Percentiles rank a stretch among this genome's conserved stretches.
phyloP scores from a whole-genome alignment of 805 yeast species.

The Candida saitoana region DNA sequence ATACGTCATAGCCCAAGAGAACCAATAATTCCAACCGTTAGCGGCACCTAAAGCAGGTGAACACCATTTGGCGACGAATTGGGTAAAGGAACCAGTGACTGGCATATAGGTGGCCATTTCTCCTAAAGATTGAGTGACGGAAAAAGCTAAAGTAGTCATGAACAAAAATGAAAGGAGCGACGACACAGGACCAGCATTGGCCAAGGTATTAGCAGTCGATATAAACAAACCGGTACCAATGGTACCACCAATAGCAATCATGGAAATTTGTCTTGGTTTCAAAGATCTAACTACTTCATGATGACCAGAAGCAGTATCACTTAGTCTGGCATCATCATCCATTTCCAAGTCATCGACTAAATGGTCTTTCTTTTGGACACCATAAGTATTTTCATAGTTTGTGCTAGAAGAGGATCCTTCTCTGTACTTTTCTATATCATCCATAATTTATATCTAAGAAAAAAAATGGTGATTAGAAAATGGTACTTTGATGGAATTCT shows the following conservation, averaged over 20 bases:
- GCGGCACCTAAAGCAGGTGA: slow-evolving; percentile 73
- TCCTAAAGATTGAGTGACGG: slow-evolving; percentile 68
- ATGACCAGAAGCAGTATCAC: neutral
- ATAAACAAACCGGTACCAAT: slow-evolving; percentile 77
- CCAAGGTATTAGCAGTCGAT: slow-evolving; percentile 54
- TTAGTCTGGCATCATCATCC: neutral
- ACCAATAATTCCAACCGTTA: slow-evolving; percentile 71
- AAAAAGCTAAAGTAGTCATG: slow-evolving; percentile 61
- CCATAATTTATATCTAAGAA: too few relatives aligned
- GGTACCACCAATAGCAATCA: slow-evolving; percentile 79
- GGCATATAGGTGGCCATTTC: slow-evolving; percentile 82
- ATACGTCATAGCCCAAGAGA: slow-evolving; percentile 73
- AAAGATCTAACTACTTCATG: slow-evolving; percentile 52
- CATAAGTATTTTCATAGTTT: neutral
- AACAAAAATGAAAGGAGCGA: slow-evolving; percentile 60
- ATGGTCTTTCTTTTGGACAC: neutral
- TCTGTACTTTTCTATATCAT: neutral
- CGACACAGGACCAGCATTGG: slow-evolving; percentile 64
- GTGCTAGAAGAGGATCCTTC: neutral
- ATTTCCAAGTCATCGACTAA: neutral
- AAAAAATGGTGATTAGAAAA: too few relatives aligned
- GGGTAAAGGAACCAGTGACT: slow-evolving; percentile 63
- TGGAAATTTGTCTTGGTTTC: slow-evolving; percentile 64
- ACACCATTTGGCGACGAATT: slow-evolving; percentile 62
- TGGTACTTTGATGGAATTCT: too few relatives aligned